Evolutionary conservation across 1,284 basidiomycete species (phyloP).

Genomic region (Xerocomus cyaneibrunnescens): DNA sequence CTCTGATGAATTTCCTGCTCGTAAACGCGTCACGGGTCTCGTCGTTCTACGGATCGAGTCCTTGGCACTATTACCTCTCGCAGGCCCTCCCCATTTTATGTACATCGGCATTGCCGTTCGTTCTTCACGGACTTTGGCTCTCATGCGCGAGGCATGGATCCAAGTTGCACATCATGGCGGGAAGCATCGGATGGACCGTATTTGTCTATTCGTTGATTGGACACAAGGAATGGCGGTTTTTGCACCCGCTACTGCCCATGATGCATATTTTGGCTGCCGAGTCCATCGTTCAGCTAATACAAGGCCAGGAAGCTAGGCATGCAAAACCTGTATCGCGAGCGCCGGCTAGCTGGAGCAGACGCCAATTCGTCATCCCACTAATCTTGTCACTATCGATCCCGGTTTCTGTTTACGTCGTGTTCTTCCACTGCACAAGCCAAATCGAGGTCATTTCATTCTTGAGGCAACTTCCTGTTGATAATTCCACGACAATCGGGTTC

Average conservation of each 20-base stretch:
- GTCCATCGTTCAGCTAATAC: conserved; percentile 56
- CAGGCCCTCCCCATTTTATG: conserved; percentile 87
- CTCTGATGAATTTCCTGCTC: conserved; percentile 78
- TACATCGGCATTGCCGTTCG: conserved; percentile 72
- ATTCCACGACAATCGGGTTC: conserved; percentile 70
- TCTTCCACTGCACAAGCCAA: conserved; percentile 78
- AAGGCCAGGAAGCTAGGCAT: conserved; percentile 1
- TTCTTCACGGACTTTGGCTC: conserved; percentile 57
- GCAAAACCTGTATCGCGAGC: conserved; percentile 12
- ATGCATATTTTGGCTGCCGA: conserved; percentile 79
- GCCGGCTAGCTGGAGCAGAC: conserved; percentile 4
- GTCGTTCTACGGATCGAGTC: conserved; percentile 88
- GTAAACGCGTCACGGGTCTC: conserved; percentile 84
- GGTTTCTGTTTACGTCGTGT: conserved; percentile 63
- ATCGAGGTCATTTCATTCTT: conserved; percentile 70
- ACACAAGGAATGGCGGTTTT: conserved; percentile 97
- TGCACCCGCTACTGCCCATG: conserved; percentile 90
- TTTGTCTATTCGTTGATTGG: conserved; percentile 74
- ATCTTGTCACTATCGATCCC: conserved; percentile 58
- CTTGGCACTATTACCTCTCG: conserved; percentile 87
- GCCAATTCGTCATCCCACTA: conserved; percentile 31
- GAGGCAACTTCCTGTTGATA: conserved; percentile 46
- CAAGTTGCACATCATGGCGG: conserved; percentile 48
- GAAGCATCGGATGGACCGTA: conserved; percentile 64
- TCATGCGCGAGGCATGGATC: conserved; percentile 30